These are phyloP conservation scores for Fusarium austroafricanum DNA, from an alignment of 2,329 filamentous ascomycete genomes.

Conservation along the genomic window DNA sequence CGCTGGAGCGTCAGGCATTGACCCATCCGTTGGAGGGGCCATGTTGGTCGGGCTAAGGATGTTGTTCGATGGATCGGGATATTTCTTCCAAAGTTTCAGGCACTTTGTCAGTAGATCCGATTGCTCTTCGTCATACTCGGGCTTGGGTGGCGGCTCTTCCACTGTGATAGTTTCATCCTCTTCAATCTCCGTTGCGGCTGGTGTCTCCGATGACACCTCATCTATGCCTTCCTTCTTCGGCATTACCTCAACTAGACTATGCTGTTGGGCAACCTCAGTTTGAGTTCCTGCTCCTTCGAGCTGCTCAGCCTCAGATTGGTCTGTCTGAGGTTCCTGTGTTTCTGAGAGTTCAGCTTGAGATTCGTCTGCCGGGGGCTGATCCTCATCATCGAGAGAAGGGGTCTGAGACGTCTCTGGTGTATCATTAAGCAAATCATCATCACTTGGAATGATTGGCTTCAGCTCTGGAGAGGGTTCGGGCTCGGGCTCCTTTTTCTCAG, in stretches of 20 bases:
- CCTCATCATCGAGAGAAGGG: constrained; percentile 51
- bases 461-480: constrained; percentile 52
- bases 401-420: constrained; percentile 64
- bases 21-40: constrained; percentile 74
- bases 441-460: constrained; percentile 60
- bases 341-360: background rate
- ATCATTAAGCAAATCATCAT: constrained; percentile 69
- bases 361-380: constrained; percentile 14
- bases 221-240: constrained; percentile 6
- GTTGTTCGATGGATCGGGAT: constrained; percentile 65
- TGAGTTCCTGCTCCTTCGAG: background rate
- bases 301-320: constrained; percentile 14
- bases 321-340: constrained; percentile 38
- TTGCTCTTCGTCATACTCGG: constrained; percentile 62
- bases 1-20: constrained; percentile 58
- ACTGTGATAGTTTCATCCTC: constrained; percentile 42
- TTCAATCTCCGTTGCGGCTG: constrained; percentile 25
- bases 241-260: background rate
- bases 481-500: constrained; percentile 51
- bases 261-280: background rate
- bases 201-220: constrained; percentile 27
- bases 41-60: constrained; percentile 72
- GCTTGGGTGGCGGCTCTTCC: constrained; percentile 42
- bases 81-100: constrained; percentile 72
- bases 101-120: constrained; percentile 64